Percentiles rank a stretch among this genome's conserved stretches.
These are phyloP conservation scores for Coffea humblotiana DNA, from an alignment of 305 asterid species.

Conservation along the genomic window DNA sequence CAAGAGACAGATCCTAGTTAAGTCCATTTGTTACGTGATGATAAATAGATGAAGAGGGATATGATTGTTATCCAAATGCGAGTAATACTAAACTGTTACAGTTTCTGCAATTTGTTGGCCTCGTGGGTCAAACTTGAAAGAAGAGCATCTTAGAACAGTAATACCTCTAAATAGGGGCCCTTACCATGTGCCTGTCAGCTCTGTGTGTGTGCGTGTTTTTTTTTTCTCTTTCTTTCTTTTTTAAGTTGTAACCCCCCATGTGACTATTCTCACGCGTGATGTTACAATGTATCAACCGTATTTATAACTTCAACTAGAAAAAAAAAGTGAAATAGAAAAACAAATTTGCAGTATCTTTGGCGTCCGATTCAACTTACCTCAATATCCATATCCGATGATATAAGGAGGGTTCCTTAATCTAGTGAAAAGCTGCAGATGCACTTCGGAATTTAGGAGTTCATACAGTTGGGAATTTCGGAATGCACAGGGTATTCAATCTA, in stretches of 20 bases:
- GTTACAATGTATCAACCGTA: not conserved
- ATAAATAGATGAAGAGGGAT: not conserved
- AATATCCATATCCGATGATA: not conserved
- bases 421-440: constrained; percentile 4
- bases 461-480: not conserved
- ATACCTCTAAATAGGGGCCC: not conserved
- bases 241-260: constrained; percentile 6
- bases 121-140: constrained; percentile 17
- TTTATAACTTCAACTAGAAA: not conserved
- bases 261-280: constrained; percentile 16
- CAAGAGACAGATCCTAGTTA: not conserved
- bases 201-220: no score
- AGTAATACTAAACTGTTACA: not conserved
- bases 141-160: constrained; percentile 17
- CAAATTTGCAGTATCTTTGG: not conserved
- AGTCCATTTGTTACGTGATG: not conserved
- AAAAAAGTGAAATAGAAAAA: not conserved
- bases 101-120: not conserved
- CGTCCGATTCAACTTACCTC: not conserved
- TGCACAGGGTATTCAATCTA: not conserved
- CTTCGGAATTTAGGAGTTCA: not conserved
- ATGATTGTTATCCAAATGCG: constrained; percentile 8
- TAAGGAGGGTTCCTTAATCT: not conserved
- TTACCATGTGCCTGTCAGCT: constrained; percentile 24
- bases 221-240: not conserved